phyloP scores from a whole-genome alignment of 1,284 basidiomycete genomes.

The Vanrija sp. region DNA sequence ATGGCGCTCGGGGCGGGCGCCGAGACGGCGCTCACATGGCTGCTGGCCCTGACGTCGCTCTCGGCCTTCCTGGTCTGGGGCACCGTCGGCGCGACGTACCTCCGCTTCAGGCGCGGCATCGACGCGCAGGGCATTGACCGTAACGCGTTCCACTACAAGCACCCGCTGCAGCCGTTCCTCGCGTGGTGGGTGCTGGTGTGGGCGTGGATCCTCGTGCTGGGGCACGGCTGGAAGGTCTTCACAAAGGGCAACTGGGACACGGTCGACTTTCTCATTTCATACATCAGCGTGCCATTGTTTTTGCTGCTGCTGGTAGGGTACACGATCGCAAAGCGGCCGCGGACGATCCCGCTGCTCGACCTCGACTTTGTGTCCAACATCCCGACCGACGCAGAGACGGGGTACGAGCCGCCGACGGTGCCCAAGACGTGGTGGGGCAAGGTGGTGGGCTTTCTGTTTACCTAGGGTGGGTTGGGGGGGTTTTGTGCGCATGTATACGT shows the following conservation, averaged over 20 bases:
- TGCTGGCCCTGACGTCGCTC: constrained; percentile 47
- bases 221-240: constrained; percentile 15
- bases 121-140: constrained; percentile 27
- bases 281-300: constrained; percentile 19
- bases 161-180: constrained; percentile 18
- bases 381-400: constrained; percentile 60
- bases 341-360: constrained; percentile 51
- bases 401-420: constrained; percentile 57
- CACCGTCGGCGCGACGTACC: constrained; percentile 23
- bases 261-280: constrained; percentile 8
- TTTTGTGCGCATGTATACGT: too few species aligned
- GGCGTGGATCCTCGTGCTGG: constrained; percentile 17
- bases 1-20: constrained; percentile 52
- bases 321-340: constrained; percentile 1
- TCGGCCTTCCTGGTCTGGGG: constrained; percentile 21
- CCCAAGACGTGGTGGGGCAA: constrained; percentile 40
- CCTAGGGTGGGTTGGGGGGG: neutral
- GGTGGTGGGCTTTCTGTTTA: neutral
- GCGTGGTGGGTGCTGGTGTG: constrained; percentile 20
- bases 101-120: constrained; percentile 28
- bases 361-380: constrained; percentile 73
- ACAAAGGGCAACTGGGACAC: neutral
- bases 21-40: constrained; percentile 3
- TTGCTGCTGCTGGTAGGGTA: neutral
- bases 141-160: constrained; percentile 15